These are phyloP conservation scores for Xanthoconium purpureum DNA, from an alignment of 768 basidiomycete species.

Conservation along the genomic window DNA sequence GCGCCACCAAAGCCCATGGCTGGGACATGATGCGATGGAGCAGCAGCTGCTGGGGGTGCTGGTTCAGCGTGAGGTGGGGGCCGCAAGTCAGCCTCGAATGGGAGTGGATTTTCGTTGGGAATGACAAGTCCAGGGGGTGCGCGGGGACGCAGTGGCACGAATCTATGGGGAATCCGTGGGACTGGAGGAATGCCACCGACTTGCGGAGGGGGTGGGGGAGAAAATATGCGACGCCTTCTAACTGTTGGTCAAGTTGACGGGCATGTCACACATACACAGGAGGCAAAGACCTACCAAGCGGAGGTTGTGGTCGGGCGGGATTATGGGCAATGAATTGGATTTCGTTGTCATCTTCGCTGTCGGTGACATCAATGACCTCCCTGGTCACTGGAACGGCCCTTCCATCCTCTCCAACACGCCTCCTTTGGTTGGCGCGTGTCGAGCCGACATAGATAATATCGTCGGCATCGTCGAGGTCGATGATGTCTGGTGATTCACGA, in stretches of 20 bases:
- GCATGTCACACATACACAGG: not conserved
- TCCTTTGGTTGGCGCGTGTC: slow-evolving; percentile 24
- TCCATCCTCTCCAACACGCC: slow-evolving; percentile 24
- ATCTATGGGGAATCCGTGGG: slow-evolving; percentile 44
- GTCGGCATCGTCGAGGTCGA: slow-evolving; percentile 45
- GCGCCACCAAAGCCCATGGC: slow-evolving; percentile 66
- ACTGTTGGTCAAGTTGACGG: slow-evolving; percentile 5
- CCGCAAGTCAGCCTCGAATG: slow-evolving; percentile 43
- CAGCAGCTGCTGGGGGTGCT: slow-evolving; percentile 36
- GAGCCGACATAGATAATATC: slow-evolving; percentile 28
- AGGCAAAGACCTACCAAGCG: slow-evolving; percentile 15
- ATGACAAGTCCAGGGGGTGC: slow-evolving; percentile 44
- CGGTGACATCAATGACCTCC: slow-evolving; percentile 35
- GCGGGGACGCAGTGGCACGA: slow-evolving; percentile 38
- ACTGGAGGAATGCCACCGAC: slow-evolving; percentile 50
- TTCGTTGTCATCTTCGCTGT: slow-evolving; percentile 41
- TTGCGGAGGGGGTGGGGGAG: slow-evolving; percentile 50
- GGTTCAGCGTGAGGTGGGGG: slow-evolving; percentile 19
- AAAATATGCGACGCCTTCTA: slow-evolving; percentile 31
- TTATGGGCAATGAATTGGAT: slow-evolving; percentile 27
- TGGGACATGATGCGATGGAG: slow-evolving; percentile 56
- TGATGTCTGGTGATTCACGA: slow-evolving; percentile 32
- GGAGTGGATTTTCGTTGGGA: slow-evolving; percentile 49
- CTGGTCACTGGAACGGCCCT: slow-evolving; percentile 13
- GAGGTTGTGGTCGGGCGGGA: slow-evolving; percentile 13